phyloP scores from a whole-genome alignment of 257 asterid genomes.

The Solanum arcanum region DNA sequence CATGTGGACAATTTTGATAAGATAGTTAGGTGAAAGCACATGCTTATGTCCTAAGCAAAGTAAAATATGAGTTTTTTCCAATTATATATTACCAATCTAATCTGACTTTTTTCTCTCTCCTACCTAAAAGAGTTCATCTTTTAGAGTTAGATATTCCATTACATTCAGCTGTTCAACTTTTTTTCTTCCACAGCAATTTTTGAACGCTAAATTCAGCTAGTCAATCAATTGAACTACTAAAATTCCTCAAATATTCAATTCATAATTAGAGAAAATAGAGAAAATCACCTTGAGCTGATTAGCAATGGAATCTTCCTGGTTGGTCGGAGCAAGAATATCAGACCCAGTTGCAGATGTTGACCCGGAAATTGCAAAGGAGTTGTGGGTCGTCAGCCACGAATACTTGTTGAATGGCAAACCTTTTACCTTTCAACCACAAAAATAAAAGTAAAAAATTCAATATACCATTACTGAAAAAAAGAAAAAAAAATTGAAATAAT shows the following conservation, averaged over 20 bases:
- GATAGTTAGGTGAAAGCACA: constrained; percentile 5
- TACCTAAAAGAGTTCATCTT: neutral
- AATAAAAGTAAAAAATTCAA: neutral
- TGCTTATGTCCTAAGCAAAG: constrained; percentile 6
- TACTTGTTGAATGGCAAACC: constrained; percentile 59
- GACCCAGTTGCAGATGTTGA: constrained; percentile 48
- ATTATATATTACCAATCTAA: neutral
- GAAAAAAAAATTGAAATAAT: neutral
- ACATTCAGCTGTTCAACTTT: neutral
- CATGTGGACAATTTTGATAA: constrained; percentile 1
- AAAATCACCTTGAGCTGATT: constrained; percentile 44
- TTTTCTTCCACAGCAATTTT: neutral
- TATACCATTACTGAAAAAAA: neutral
- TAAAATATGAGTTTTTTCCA: neutral
- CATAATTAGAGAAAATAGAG: neutral
- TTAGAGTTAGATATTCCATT: neutral
- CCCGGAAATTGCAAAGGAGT: constrained; percentile 57
- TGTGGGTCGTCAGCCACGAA: constrained; percentile 86
- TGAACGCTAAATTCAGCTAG: too few species aligned
- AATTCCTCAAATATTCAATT: neutral
- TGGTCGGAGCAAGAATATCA: constrained; percentile 52
- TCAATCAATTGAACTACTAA: neutral
- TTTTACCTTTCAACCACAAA: constrained; percentile 20
- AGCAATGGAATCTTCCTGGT: constrained; percentile 63
- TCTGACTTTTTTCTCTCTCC: neutral